phyloP scores from a whole-genome alignment of 2,329 filamentous ascomycete species.

The Plectosphaerella plurivora region DNA sequence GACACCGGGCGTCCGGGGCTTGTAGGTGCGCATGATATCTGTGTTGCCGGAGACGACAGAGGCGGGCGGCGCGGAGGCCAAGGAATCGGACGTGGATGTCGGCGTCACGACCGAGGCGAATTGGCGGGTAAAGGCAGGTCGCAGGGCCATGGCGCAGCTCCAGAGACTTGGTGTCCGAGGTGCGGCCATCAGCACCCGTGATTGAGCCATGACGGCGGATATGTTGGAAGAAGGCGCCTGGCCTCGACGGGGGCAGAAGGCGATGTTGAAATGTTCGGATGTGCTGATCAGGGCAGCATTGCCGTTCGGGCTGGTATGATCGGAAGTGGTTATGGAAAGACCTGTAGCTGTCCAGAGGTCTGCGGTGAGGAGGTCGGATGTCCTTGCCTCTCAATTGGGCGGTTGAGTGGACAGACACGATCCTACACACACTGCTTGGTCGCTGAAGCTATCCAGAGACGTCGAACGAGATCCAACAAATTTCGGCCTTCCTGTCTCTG shows the following conservation, averaged over 20 bases:
- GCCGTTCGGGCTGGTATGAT: not conserved
- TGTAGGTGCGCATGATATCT: conserved; percentile 74
- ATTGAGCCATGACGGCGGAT: not conserved
- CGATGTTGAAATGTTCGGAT: not conserved
- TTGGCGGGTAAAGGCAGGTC: not conserved
- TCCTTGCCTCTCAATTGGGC: not conserved
- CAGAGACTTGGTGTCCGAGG: not conserved
- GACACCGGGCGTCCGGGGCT: conserved; percentile 85
- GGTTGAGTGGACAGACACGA: not conserved
- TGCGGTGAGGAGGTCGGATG: not conserved
- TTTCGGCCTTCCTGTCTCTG: not conserved
- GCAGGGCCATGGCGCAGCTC: not conserved
- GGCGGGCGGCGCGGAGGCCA: conserved; percentile 7
- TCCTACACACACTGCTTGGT: too few species aligned
- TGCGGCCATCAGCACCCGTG: not conserved
- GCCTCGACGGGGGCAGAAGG: not conserved
- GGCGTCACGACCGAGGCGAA: not conserved
- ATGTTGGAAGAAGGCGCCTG: not conserved
- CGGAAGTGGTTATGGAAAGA: not conserved
- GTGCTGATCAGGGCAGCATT: not conserved
- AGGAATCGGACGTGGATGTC: not conserved
- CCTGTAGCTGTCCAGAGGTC: not conserved
- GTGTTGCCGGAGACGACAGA: conserved; percentile 25
- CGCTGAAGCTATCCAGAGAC: not conserved
- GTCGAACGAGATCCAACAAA: not conserved